Conservation (phyloP, 2,329 filamentous ascomycete genomes). For the Ophiostoma ulmi region DNA sequence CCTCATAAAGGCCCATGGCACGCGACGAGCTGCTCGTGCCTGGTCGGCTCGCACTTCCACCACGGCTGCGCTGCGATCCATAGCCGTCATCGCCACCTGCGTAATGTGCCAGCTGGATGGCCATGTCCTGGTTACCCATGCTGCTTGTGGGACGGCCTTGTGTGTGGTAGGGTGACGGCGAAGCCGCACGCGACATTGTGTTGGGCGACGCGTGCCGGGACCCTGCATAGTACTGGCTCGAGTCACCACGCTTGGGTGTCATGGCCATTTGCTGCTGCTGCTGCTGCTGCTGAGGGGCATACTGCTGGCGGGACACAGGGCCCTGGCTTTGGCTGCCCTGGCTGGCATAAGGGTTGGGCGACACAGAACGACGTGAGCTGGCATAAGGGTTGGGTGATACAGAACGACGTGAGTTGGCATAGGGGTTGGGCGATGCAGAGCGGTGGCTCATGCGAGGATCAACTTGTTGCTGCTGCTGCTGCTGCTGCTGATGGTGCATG, state of each 20-base stretch:
- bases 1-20: conserved; percentile 55
- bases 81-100: conserved; percentile 48
- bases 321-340: conserved; percentile 20
- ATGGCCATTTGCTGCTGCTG: conserved; percentile 32
- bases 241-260: conserved; percentile 42
- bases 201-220: conserved; percentile 50
- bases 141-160: conserved; percentile 47
- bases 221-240: conserved; percentile 43
- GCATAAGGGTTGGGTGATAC: conserved; percentile 57
- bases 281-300: conserved; percentile 32
- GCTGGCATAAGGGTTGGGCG: conserved; percentile 56
- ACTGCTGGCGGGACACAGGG: conserved; percentile 36
- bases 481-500: conserved; percentile 18
- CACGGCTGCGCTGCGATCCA: conserved; percentile 51
- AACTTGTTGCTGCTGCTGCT: conserved; percentile 26
- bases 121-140: conserved; percentile 53
- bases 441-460: conserved; percentile 38
- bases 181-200: conserved; percentile 41
- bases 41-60: conserved; percentile 42
- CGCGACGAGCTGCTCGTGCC: conserved; percentile 42
- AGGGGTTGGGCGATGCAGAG: conserved; percentile 53
- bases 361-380: conserved; percentile 30
- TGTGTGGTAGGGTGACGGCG: conserved; percentile 47
- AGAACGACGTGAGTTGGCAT: conserved; percentile 38
- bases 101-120: conserved; percentile 58